Conservation (phyloP, 202 grass and related monocot genomes). For the Panicum virgatum region DNA sequence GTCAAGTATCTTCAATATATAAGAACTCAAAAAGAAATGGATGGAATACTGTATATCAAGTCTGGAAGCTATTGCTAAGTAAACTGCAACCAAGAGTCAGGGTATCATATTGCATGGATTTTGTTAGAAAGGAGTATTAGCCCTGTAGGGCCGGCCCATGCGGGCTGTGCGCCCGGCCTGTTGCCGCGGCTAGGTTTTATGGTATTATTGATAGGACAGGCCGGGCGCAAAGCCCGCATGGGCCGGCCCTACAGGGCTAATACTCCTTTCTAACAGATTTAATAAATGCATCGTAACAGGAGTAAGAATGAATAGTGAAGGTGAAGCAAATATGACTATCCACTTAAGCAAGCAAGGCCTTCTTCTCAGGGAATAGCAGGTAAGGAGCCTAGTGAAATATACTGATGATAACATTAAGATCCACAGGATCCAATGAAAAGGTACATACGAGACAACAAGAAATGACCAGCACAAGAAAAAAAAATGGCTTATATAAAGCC, state of each 20-base stretch:
- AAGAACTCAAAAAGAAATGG: background rate
- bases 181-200: too few species aligned
- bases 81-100: conserved; percentile 34
- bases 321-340: conserved; percentile 27
- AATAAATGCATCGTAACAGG: conserved; percentile 27
- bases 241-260: too few species aligned
- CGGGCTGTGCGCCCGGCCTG: too few species aligned
- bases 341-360: background rate
- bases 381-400: background rate
- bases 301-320: background rate
- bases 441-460: background rate
- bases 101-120: conserved; percentile 10
- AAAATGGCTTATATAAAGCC: background rate
- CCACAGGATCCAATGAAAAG: background rate
- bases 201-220: too few species aligned
- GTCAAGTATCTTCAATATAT: conserved; percentile 25
- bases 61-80: conserved; percentile 21
- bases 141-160: too few species aligned
- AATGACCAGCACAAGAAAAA: background rate
- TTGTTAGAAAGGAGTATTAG: too few species aligned
- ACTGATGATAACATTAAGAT: background rate
- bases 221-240: too few species aligned
- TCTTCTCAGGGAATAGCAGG: background rate
- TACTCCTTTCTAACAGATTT: too few species aligned
- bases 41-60: background rate